Percentiles rank a stretch among this genome's conserved stretches.
Conservation (phyloP, 495 filamentous ascomycete genomes). For the Echria macrotheca region DNA sequence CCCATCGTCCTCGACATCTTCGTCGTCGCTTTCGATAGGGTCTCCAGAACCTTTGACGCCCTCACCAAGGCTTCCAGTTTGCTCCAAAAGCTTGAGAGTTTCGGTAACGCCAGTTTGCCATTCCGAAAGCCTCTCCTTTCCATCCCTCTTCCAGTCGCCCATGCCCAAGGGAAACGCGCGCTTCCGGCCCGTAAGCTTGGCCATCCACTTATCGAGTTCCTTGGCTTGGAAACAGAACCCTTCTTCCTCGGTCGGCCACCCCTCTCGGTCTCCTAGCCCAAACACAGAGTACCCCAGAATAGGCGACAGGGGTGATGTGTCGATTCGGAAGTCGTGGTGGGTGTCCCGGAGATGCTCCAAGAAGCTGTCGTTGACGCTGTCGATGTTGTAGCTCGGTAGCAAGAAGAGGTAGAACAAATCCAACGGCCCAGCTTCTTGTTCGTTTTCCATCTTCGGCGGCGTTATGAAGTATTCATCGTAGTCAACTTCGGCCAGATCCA, state of each 20-base stretch:
- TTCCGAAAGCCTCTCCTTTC: slow-evolving; percentile 57
- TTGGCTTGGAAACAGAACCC: slow-evolving; percentile 89
- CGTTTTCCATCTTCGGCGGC: slow-evolving; percentile 45
- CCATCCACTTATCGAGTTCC: slow-evolving; percentile 91
- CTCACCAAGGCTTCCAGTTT: slow-evolving; percentile 65
- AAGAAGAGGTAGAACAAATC: slow-evolving; percentile 78
- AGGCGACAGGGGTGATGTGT: slow-evolving; percentile 71
- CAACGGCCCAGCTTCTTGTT: slow-evolving; percentile 23
- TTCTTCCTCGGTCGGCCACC: slow-evolving; percentile 84
- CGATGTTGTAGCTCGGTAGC: slow-evolving; percentile 86
- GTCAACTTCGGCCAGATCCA: slow-evolving; percentile 78
- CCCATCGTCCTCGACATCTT: slow-evolving; percentile 56
- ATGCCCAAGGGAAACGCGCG: slow-evolving; percentile 77
- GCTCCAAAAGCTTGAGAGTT: slow-evolving; percentile 55
- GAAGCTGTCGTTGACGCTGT: slow-evolving; percentile 77
- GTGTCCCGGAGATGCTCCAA: slow-evolving; percentile 81
- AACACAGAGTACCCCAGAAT: slow-evolving; percentile 88
- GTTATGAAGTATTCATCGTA: slow-evolving; percentile 86
- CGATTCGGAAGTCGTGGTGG: slow-evolving; percentile 92
- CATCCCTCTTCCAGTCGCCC: slow-evolving; percentile 76
- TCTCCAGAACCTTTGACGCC: slow-evolving; percentile 78
- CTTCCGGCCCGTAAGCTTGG: slow-evolving; percentile 76
- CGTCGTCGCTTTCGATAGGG: slow-evolving; percentile 75
- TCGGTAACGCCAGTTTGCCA: slow-evolving; percentile 75
- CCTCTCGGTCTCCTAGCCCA: slow-evolving; percentile 84